These are phyloP conservation scores for Aspergillus sp. DNA, from an alignment of 2,329 filamentous ascomycete genomes.

Conservation along the genomic window DNA sequence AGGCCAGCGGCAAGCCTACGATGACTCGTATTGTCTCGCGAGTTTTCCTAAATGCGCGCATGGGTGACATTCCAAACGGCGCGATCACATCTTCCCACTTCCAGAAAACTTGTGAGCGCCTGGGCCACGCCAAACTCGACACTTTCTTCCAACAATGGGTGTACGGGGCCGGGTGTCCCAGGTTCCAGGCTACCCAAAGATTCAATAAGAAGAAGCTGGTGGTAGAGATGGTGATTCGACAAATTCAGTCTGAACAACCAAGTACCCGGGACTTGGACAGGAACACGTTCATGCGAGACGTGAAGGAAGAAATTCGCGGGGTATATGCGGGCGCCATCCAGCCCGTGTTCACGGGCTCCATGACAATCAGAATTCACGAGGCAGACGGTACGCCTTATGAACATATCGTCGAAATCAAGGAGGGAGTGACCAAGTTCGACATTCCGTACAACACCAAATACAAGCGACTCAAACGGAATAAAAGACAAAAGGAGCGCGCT, in stretches of 20 bases:
- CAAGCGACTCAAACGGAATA: constrained; percentile 89
- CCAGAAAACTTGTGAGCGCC: constrained; percentile 79
- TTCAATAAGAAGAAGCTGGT: constrained; percentile 98
- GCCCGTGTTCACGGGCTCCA: constrained; percentile 86
- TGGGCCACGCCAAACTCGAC: constrained; percentile 82
- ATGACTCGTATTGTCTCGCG: constrained; percentile 82
- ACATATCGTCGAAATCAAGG: constrained; percentile 93
- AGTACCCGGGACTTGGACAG: constrained; percentile 63
- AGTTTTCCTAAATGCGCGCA: constrained; percentile 82
- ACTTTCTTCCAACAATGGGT: constrained; percentile 95
- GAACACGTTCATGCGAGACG: constrained; percentile 76
- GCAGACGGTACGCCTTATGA: constrained; percentile 98
- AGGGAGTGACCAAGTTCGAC: constrained; percentile 79
- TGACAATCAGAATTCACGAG: constrained; percentile 97
- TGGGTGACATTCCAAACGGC: constrained; percentile 69
- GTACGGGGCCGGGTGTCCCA: constrained; percentile 80
- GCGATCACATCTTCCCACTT: constrained; percentile 76
- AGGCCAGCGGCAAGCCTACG: constrained; percentile 80
- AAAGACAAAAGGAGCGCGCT: constrained; percentile 75
- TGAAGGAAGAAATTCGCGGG: constrained; percentile 73
- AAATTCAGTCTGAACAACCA: constrained; percentile 64
- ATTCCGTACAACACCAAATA: constrained; percentile 99
- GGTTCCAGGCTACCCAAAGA: constrained; percentile 78
- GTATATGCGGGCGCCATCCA: constrained; percentile 70
- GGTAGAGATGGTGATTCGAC: constrained; percentile 85